phyloP scores from a whole-genome alignment of 2,329 filamentous ascomycete species.

The Aspergillus brasiliensis region DNA sequence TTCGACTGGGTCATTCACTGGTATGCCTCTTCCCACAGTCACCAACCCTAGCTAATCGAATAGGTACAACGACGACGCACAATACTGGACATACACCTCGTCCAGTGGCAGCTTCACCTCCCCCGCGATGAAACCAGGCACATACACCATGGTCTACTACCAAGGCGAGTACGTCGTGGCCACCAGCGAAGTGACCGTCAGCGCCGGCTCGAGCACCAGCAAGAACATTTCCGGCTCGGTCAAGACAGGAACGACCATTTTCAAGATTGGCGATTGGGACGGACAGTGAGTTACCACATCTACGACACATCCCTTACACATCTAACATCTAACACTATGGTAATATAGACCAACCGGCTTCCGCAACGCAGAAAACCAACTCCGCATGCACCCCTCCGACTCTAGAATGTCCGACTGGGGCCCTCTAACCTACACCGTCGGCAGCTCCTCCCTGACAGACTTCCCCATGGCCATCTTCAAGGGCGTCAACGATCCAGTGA shows the following conservation, averaged over 20 bases:
- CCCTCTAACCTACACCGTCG: conserved; percentile 63
- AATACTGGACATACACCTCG: conserved; percentile 66
- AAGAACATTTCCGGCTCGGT: conserved; percentile 56
- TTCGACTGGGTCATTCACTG: conserved; percentile 65
- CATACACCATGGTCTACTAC: conserved; percentile 69
- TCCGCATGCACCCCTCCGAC: conserved; percentile 70
- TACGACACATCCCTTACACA: not conserved
- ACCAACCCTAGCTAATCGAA: not conserved
- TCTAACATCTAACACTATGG: conserved; percentile 10
- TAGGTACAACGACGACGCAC: conserved; percentile 58
- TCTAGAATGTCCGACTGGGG: conserved; percentile 64
- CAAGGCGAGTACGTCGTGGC: conserved; percentile 61
- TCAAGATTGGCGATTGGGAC: conserved; percentile 67
- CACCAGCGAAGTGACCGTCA: conserved; percentile 52
- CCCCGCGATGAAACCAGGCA: conserved; percentile 67
- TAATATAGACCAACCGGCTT: conserved; percentile 57
- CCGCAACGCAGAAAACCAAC: conserved; percentile 67
- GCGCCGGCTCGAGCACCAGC: conserved; percentile 51
- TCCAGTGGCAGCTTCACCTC: conserved; percentile 62
- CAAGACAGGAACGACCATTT: conserved; percentile 57
- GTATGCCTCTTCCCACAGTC: conserved; percentile 30
- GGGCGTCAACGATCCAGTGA: conserved; percentile 60
- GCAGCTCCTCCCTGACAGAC: conserved; percentile 52
- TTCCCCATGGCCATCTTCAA: conserved; percentile 71
- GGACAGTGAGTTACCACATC: conserved; percentile 48